phyloP scores from a whole-genome alignment of 495 filamentous ascomycete species.

The Penicillium mononematosum region DNA sequence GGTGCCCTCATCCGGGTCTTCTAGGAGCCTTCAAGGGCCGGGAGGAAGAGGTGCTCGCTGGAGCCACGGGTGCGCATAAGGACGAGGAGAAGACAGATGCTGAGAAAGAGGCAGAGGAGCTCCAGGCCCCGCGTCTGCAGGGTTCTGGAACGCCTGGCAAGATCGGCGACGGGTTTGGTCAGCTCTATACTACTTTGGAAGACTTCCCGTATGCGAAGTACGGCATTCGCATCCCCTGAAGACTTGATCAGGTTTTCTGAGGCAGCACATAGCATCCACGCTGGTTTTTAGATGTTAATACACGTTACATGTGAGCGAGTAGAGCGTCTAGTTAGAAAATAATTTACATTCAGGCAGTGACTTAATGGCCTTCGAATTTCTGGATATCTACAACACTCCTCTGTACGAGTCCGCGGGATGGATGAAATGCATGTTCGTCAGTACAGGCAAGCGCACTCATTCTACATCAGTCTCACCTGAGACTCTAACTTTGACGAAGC shows the following conservation, averaged over 20 bases:
- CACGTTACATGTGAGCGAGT: neutral
- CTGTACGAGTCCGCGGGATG: neutral
- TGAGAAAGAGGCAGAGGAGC: constrained; percentile 46
- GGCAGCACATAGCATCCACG: neutral
- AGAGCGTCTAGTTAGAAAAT: neutral
- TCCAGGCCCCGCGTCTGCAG: constrained; percentile 45
- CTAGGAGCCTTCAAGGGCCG: constrained; percentile 70
- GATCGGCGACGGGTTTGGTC: constrained; percentile 72
- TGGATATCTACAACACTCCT: neutral
- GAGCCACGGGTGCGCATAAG: constrained; percentile 66
- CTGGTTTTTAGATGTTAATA: neutral
- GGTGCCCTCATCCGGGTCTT: constrained; percentile 84
- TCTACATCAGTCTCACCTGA: neutral
- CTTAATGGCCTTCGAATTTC: neutral
- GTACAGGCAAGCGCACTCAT: neutral
- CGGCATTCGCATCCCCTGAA: constrained; percentile 51
- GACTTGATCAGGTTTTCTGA: neutral
- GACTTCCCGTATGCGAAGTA: constrained; percentile 72
- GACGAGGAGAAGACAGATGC: constrained; percentile 49
- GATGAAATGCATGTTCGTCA: neutral
- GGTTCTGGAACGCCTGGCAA: constrained; percentile 47
- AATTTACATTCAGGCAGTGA: neutral
- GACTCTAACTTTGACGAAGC: neutral
- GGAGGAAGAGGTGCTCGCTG: constrained; percentile 82
- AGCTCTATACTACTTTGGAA: constrained; percentile 59